Conservation (phyloP, 225 moss, liverwort and hornwort genomes). For the Straminergon stramineum region DNA sequence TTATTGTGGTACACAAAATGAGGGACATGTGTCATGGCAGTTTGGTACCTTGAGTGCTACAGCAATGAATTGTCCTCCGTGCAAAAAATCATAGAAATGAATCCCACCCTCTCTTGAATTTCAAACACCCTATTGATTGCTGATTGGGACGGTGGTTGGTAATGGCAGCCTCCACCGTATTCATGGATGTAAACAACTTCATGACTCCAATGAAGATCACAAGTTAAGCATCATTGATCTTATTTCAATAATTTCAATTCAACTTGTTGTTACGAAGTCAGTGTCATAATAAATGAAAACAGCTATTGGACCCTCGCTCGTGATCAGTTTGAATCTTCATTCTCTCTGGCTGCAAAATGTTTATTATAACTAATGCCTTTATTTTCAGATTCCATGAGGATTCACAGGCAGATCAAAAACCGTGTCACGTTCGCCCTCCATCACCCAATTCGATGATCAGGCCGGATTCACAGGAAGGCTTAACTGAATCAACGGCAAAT, state of each 20-base stretch:
- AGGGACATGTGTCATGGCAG: no score
- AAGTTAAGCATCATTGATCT: neutral
- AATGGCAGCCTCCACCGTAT: no score
- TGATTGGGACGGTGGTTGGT: no score
- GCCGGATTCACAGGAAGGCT: neutral
- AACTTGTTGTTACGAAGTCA: neutral
- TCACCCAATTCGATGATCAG: neutral
- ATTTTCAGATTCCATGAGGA: neutral
- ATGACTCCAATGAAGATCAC: no score
- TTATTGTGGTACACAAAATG: no score
- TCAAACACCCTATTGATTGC: no score
- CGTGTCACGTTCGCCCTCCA: neutral
- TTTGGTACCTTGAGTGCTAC: no score
- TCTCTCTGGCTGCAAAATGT: neutral
- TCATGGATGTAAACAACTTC: neutral
- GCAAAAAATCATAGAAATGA: no score
- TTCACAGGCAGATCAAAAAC: neutral
- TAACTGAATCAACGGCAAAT: neutral
- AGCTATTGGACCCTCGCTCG: neutral
- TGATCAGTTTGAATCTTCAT: neutral
- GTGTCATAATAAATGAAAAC: no score
- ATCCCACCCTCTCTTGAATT: no score
- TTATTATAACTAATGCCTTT: neutral
- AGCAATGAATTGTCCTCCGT: no score
- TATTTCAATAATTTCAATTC: neutral